Conservation (phyloP, 164 flowering plant genomes). For the Tetrastigma voinierianum region DNA sequence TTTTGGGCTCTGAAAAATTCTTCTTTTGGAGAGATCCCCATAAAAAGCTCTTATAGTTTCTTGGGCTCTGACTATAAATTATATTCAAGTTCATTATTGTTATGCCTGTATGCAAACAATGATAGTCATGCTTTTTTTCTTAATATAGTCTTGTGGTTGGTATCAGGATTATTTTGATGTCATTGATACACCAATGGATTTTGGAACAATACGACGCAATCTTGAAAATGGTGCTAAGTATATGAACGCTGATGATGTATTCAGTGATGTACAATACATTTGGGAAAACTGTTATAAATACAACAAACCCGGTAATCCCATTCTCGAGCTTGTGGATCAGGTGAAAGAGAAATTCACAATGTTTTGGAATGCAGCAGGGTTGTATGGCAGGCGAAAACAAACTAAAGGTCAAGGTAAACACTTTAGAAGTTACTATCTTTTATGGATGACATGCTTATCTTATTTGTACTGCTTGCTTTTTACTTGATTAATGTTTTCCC, state of each 20-base stretch:
- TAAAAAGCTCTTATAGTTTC: no score
- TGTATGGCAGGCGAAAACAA: constrained; percentile 26
- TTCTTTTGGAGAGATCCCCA: background rate
- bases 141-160: constrained; percentile 2
- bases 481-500: no score
- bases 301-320: constrained; percentile 90
- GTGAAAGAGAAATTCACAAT: constrained; percentile 88
- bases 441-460: no score
- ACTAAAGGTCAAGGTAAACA: no score
- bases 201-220: constrained; percentile 88
- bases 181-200: constrained; percentile 96
- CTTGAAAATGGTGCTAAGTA: constrained; percentile 75
- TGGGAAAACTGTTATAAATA: constrained; percentile 94
- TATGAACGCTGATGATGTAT: constrained; percentile 79
- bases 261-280: constrained; percentile 83
- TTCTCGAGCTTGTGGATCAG: constrained; percentile 86
- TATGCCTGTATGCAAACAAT: no score
- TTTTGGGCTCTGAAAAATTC: background rate
- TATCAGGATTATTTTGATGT: constrained; percentile 94
- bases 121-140: background rate
- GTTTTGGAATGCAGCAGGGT: constrained; percentile 84
- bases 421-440: no score
- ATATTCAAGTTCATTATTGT: no score
- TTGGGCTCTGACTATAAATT: no score
- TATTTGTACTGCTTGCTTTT: no score